Evolutionary conservation across 2,329 filamentous ascomycete species (phyloP).

Genomic region (Ceratocystiopsis sp.): DNA sequence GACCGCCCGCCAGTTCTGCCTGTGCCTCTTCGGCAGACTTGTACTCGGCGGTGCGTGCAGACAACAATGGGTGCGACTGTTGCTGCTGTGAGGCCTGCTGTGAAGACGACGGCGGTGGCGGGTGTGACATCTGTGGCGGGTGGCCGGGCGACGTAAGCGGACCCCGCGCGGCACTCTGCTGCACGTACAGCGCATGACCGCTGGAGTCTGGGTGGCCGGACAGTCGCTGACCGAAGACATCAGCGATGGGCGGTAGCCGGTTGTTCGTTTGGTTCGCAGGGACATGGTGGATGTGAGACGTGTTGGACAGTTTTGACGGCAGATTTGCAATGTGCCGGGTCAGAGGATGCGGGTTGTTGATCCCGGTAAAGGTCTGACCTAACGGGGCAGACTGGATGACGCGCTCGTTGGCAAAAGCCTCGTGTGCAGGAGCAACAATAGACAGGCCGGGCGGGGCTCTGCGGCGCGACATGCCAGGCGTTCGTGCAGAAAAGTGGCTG

Average conservation of each 20-base stretch:
- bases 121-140: conserved; percentile 29
- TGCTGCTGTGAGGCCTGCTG: conserved; percentile 11
- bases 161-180: conserved; percentile 47
- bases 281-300: conserved; percentile 79
- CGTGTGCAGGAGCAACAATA: conserved; percentile 85
- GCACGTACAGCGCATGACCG: conserved; percentile 35
- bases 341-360: conserved; percentile 60
- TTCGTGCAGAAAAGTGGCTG: conserved; percentile 43
- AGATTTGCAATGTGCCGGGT: conserved; percentile 68
- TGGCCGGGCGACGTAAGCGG: conserved; percentile 67
- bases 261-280: conserved; percentile 82
- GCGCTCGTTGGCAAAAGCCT: conserved; percentile 82
- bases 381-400: conserved; percentile 94
- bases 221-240: conserved; percentile 78
- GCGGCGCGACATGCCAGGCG: conserved; percentile 54
- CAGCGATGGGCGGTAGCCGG: conserved; percentile 79
- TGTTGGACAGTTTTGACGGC: conserved; percentile 64
- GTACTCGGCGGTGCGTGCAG: conserved; percentile 63
- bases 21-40: conserved; percentile 93
- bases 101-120: conserved; percentile 4
- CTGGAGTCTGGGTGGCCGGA: conserved; percentile 41
- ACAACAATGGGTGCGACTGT: conserved; percentile 30
- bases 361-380: conserved; percentile 86
- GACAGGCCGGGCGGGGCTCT: conserved; percentile 77
- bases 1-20: conserved; percentile 74